Percentiles rank a stretch among this genome's conserved stretches.
Evolutionary conservation across 371 early-diverging fungal genomes (phyloP).

Genomic region (Saksenaea vasiformis): DNA sequence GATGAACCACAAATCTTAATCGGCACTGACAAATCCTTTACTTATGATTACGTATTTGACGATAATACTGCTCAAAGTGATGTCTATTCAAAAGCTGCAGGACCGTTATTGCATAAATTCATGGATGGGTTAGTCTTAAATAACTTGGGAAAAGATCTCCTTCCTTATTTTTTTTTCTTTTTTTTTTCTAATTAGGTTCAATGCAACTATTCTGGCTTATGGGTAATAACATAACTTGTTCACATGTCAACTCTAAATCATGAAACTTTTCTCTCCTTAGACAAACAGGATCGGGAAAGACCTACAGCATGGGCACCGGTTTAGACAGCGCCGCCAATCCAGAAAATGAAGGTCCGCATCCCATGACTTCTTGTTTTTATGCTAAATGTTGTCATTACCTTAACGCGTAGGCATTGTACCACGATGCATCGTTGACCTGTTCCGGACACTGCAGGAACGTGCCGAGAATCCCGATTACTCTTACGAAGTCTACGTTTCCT

Average conservation of each 20-base stretch:
- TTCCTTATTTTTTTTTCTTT: conserved; percentile 4
- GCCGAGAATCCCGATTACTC: conserved; percentile 49
- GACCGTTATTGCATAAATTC: conserved; percentile 78
- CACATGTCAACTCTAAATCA: conserved; percentile 25
- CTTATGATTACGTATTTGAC: conserved; percentile 85
- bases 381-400: not conserved
- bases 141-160: not conserved
- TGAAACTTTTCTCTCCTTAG: conserved; percentile 63
- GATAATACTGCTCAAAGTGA: conserved; percentile 62
- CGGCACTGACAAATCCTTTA: conserved; percentile 71
- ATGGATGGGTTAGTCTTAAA: conserved; percentile 75
- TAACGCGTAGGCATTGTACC: conserved; percentile 83
- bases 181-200: conserved; percentile 51
- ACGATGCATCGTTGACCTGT: conserved; percentile 77
- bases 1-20: conserved; percentile 64
- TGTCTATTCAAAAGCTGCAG: conserved; percentile 70
- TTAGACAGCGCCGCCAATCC: conserved; percentile 36
- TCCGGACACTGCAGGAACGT: conserved; percentile 35
- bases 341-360: conserved; percentile 37
- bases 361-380: conserved; percentile 12
- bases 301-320: conserved; percentile 53
- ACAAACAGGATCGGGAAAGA: conserved; percentile 64
- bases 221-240: conserved; percentile 63
- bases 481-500: conserved; percentile 73
- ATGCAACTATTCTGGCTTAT: conserved; percentile 94